Evolutionary conservation across 169 alveolate species (phyloP).

Genomic region (Blepharisma undulans): DNA sequence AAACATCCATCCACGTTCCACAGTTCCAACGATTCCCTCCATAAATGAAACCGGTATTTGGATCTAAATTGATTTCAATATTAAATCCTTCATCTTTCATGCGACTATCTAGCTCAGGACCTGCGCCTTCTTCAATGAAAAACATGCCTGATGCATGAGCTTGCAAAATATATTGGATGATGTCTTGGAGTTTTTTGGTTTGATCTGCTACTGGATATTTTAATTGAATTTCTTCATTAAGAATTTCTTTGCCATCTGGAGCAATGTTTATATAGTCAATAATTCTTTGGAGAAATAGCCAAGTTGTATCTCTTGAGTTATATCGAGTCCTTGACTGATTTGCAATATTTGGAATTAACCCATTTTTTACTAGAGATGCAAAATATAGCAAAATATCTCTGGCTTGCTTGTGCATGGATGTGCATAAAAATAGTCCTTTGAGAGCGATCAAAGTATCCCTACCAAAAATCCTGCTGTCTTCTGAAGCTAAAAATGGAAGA

Average conservation of each 20-base stretch:
- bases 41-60: constrained; percentile 81
- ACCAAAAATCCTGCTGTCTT: background rate
- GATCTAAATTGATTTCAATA: constrained; percentile 80
- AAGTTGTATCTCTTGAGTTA: background rate
- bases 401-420: background rate
- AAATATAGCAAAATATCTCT: background rate
- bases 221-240: background rate
- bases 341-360: background rate
- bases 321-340: background rate
- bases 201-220: background rate
- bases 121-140: constrained; percentile 95
- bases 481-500: background rate
- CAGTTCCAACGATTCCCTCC: constrained; percentile 95
- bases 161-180: constrained; percentile 77
- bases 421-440: background rate
- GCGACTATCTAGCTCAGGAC: constrained; percentile 85
- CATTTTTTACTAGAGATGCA: background rate
- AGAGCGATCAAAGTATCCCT: background rate
- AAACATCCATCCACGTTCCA: constrained; percentile 98
- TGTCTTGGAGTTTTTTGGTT: background rate
- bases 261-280: background rate
- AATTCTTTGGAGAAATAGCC: background rate
- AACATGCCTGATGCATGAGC: constrained; percentile 88
- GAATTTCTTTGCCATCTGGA: background rate
- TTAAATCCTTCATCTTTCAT: constrained; percentile 94